These are phyloP conservation scores for Fusarium luffae DNA, from an alignment of 2,329 filamentous ascomycete genomes.

Conservation along the genomic window DNA sequence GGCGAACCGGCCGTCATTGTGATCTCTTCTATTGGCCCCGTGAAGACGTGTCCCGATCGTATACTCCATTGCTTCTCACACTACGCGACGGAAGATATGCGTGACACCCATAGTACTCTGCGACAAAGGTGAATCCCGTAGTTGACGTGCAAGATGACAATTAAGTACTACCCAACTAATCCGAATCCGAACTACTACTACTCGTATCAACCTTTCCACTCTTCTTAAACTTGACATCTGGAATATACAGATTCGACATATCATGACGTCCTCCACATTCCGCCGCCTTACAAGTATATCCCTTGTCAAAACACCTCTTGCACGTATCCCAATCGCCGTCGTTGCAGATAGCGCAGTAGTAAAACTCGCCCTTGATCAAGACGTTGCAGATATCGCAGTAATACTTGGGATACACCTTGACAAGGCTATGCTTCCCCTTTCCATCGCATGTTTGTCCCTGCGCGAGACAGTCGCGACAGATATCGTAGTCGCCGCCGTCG, in stretches of 20 bases:
- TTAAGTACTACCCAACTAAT: not conserved
- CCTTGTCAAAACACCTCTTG: constrained; percentile 23
- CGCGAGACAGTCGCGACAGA: constrained; percentile 25
- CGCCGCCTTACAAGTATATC: constrained; percentile 9
- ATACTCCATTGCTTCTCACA: not conserved
- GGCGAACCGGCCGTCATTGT: not conserved
- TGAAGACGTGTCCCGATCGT: not conserved
- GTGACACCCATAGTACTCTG: not conserved
- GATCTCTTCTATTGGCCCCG: not conserved
- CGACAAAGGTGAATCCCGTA: not conserved
- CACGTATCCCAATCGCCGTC: constrained; percentile 29
- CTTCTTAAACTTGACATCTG: constrained; percentile 1
- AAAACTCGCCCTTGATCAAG: constrained; percentile 21
- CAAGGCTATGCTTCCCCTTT: constrained; percentile 19
- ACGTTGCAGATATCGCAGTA: constrained; percentile 22
- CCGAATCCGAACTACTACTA: not conserved
- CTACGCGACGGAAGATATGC: not conserved
- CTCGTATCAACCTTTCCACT: not conserved
- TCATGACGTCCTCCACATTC: not conserved
- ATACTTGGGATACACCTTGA: constrained; percentile 35
- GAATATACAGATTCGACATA: constrained; percentile 14
- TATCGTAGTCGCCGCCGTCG: constrained; percentile 29
- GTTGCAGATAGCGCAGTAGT: constrained; percentile 21
- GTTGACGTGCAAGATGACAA: not conserved
- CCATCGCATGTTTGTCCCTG: constrained; percentile 23